Base-by-base conservation (phyloP, 2,329 filamentous ascomycete species). In the Pseudocercospora eumusae region DNA sequence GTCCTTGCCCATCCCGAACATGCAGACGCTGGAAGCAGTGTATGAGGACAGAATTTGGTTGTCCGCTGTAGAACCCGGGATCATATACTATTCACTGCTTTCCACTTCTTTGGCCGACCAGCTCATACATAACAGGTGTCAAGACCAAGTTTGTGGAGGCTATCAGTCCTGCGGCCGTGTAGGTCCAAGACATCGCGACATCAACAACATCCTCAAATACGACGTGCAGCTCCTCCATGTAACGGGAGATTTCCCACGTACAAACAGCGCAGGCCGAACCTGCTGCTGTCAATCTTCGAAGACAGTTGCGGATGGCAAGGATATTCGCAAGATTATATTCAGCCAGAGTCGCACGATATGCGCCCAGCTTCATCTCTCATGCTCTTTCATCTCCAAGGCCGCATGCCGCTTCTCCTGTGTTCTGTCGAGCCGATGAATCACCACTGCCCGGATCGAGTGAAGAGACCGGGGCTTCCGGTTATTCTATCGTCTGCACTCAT, bases 31-130 rank as follows among this genome's bases (percentile, higher is more conserved):
- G 9, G 74, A 74, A 47, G 66, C 66, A 1, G 65, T 75, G 52
- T 77, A 75, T 54, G 64, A 66, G 8, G 67, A 75, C 40, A 74
- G 70, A 1, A 74, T 71, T 1, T 61, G 62, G 10, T 66, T 70
- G 8, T 65, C 73, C 18, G 59, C 68, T 21, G 64, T 31, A 5
- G 73, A 75, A 59, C 65, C 69, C 7, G 73, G 73, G 1, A 71
- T 64, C 7, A 59, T 75, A 20, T 70, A 73, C 47, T 76, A 75
- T 57, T 72, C 6, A 69, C 55, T 27, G 59, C 74, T n/a, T 76
- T 76, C 56, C 70, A 76, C 50, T 74, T 75, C 63, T 75, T 75
- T 57, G 73, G 75, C 64, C 67, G 69, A 42, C 76, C 75, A 40
- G 70, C 63, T 25, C n/a, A n/a, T n/a, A n/a, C n/a, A n/a, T n/a